Percentiles rank a stretch among this genome's conserved stretches.
phyloP scores from a whole-genome alignment of 2,329 filamentous ascomycete species.

The Colletotrichum eremochloae region DNA sequence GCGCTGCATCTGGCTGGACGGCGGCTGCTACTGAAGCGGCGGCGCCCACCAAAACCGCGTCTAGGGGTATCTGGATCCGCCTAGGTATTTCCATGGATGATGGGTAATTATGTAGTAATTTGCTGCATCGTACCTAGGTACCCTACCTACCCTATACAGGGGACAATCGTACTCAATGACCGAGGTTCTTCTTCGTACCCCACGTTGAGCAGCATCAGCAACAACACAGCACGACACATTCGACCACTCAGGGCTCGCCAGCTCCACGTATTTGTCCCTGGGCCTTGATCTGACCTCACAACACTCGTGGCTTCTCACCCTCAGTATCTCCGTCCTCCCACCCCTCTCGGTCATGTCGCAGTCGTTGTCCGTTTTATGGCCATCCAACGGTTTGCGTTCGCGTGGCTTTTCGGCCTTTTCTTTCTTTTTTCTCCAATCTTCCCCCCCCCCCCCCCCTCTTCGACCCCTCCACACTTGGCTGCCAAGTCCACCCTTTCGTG shows the following conservation, averaged over 20 bases:
- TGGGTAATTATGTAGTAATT: background rate
- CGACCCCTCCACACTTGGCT: constrained; percentile 38
- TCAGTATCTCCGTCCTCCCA: background rate
- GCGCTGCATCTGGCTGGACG: constrained; percentile 31
- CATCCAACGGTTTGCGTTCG: constrained; percentile 33
- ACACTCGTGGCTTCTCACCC: background rate
- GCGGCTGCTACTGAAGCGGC: background rate
- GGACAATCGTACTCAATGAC: background rate
- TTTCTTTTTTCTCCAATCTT: background rate
- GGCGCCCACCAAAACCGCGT: background rate
- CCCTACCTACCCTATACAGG: background rate
- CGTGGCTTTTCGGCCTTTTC: constrained; percentile 29
- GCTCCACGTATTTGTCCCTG: background rate
- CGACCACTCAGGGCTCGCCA: background rate
- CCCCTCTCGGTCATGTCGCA: constrained; percentile 21
- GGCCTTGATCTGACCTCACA: constrained; percentile 9
- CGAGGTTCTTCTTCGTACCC: constrained; percentile 3
- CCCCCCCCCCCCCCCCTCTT: background rate
- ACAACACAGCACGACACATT: background rate
- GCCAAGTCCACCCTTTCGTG: constrained; percentile 25
- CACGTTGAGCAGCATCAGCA: background rate
- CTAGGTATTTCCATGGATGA: background rate
- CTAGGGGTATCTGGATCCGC: constrained; percentile 12
- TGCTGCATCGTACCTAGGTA: background rate
- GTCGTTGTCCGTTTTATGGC: constrained; percentile 27